Conservation (phyloP, 1,284 basidiomycete genomes). For the Gomphus bonarii region DNA sequence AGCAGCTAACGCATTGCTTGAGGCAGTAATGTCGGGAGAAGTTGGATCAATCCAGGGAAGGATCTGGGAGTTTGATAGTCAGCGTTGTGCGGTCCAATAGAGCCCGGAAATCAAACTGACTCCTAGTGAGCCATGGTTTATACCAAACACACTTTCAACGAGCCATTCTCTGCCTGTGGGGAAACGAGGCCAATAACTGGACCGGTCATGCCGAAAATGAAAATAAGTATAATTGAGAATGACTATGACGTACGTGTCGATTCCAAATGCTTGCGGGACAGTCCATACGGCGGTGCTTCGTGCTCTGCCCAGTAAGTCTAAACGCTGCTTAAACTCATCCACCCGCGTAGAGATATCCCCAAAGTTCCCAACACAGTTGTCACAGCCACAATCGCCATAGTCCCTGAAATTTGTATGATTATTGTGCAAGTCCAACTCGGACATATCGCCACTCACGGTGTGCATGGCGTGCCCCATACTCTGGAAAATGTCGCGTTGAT, state of each 20-base stretch:
- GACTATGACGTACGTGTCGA: slow-evolving; percentile 31
- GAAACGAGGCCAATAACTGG: slow-evolving; percentile 53
- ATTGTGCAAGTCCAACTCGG: neutral
- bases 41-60: slow-evolving; percentile 65
- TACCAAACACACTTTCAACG: slow-evolving; percentile 49
- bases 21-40: slow-evolving; percentile 43
- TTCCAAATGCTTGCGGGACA: slow-evolving; percentile 68
- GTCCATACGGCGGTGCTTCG: slow-evolving; percentile 58
- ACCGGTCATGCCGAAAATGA: neutral
- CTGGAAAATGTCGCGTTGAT: slow-evolving; percentile 60
- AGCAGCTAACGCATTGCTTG: slow-evolving; percentile 42
- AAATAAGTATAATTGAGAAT: neutral
- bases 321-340: slow-evolving; percentile 46
- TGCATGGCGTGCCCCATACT: slow-evolving; percentile 43
- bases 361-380: slow-evolving; percentile 36
- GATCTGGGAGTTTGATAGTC: slow-evolving; percentile 19
- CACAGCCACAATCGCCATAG: slow-evolving; percentile 63
- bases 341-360: slow-evolving; percentile 56
- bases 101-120: slow-evolving; percentile 8
- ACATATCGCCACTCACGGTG: slow-evolving; percentile 17
- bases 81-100: neutral
- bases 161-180: slow-evolving; percentile 64
- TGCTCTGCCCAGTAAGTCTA: slow-evolving; percentile 54
- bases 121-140: slow-evolving; percentile 63
- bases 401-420: slow-evolving; percentile 19